Evolutionary conservation across 306 rosid genomes (phyloP).

Genomic region (Elaeagnus macrophylla): DNA sequence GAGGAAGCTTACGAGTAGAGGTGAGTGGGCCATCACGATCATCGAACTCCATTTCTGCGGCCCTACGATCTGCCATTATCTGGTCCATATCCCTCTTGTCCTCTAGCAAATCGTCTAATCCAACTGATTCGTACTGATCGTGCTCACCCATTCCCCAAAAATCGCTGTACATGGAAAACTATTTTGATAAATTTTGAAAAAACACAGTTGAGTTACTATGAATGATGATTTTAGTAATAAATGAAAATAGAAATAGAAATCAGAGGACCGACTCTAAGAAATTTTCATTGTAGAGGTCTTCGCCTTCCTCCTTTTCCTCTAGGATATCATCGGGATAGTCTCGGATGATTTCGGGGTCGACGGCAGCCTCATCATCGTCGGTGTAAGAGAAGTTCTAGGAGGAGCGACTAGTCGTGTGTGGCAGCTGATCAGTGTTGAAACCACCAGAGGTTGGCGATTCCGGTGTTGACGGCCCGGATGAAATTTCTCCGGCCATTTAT

Average conservation of each 20-base stretch:
- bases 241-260: background rate
- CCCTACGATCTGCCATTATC: constrained; percentile 72
- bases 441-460: constrained; percentile 68
- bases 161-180: constrained; percentile 37
- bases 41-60: constrained; percentile 75
- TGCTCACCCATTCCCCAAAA: constrained; percentile 70
- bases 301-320: constrained; percentile 81
- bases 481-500: constrained; percentile 35
- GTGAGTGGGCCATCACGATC: constrained; percentile 50
- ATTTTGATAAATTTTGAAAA: no score
- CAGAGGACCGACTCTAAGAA: constrained; percentile 58
- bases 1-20: constrained; percentile 68
- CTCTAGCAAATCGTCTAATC: constrained; percentile 70
- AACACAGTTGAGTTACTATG: background rate
- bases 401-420: constrained; percentile 51
- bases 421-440: constrained; percentile 89
- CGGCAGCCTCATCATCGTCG: constrained; percentile 75
- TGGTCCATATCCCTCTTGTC: constrained; percentile 82
- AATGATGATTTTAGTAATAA: background rate
- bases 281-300: constrained; percentile 79
- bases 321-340: constrained; percentile 50
- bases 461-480: constrained; percentile 45
- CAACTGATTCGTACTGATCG: constrained; percentile 76
- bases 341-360: constrained; percentile 56
- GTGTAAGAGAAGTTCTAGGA: constrained; percentile 39